Percentiles rank a stretch among this genome's conserved stretches.
phyloP scores from a whole-genome alignment of 106 monocot genomes.

The Dendrobium nobile region DNA sequence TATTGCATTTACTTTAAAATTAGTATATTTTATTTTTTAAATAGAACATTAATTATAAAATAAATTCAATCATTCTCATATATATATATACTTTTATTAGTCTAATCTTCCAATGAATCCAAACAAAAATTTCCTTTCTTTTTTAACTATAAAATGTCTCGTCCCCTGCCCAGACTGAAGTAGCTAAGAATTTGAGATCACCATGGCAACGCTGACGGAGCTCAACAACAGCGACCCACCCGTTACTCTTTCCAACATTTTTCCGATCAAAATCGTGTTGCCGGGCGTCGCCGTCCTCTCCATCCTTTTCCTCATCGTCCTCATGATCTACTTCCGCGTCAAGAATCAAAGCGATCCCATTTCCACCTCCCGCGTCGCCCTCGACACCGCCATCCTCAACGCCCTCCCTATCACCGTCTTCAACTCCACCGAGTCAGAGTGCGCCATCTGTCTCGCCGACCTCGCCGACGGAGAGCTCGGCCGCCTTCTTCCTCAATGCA shows the following conservation, averaged over 20 bases:
- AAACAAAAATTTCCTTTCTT: neutral
- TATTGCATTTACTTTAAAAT: too few relatives aligned
- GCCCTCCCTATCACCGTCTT: neutral
- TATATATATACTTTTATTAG: too few relatives aligned
- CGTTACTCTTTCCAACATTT: neutral
- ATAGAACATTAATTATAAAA: too few relatives aligned
- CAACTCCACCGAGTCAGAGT: conserved; percentile 15
- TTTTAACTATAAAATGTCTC: neutral
- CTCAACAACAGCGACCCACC: neutral
- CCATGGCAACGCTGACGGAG: neutral
- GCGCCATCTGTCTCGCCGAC: conserved; percentile 40
- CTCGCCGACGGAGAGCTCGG: conserved; percentile 37
- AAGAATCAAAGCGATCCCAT: neutral
- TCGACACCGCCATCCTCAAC: neutral
- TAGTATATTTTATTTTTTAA: too few relatives aligned
- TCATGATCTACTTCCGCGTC: neutral
- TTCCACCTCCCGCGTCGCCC: neutral
- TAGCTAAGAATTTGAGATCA: neutral
- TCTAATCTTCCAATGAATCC: too few relatives aligned
- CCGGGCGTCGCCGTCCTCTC: neutral
- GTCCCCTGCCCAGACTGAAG: neutral
- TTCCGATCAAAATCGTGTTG: neutral
- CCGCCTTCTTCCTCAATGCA: conserved; percentile 27
- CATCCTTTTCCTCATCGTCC: neutral
- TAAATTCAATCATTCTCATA: too few relatives aligned